Evolutionary conservation across 805 yeast genomes (phyloP), one percentile per base, ranked within the genome.

Genomic region (Metschnikowia bowlesiae): DNA sequence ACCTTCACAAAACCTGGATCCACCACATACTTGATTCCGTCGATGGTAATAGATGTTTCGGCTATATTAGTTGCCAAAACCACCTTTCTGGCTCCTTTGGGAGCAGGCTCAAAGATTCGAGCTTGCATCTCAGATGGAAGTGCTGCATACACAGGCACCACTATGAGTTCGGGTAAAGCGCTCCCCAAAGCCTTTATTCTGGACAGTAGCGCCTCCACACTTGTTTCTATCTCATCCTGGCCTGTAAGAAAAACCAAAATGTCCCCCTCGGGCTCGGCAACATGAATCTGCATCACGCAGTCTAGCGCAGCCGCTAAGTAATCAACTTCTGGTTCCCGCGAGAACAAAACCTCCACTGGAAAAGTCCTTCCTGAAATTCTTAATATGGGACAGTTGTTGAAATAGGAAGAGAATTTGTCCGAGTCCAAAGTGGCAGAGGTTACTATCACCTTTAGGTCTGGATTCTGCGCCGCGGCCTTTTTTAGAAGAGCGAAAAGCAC

Each of bases 51-150:
- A 8, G 98, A 92, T 0, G 99, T 94, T 67, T 92, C 99, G 0
- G 98, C 99, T 58, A 92, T 94, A 61, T 92, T 92, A 1, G 99
- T 94, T 0, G 99, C 98, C 49, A 94, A 73, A 8, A 94, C 89
- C 3, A 91, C 96, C 64, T 94, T 94, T 47, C 99, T 71, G 35
- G 89, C 79, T 1, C 89, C 89, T 14, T 70, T 66, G 0, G 96
- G 96, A 0, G 97, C 85, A 0, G 95, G 89, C 60, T 88, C 96
- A 67, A 94, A 94, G 43, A 94, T 91, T 55, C 81, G 78, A 29
- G 90, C 79, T 67, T 94, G 99, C 73, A 87, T 80, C 58, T 91
- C 97, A 1, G 96, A 80, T 0, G 98, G 97, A 56, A 92, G 73
- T 0, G 95, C 87, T 7, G 98, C 88, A 66, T 91, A 94, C 7